A percentile compares a stretch with the other conserved stretches of the same genome.
phyloP scores from a whole-genome alignment of 495 filamentous ascomycete genomes.

The Penicillium macrosclerotiorum region DNA sequence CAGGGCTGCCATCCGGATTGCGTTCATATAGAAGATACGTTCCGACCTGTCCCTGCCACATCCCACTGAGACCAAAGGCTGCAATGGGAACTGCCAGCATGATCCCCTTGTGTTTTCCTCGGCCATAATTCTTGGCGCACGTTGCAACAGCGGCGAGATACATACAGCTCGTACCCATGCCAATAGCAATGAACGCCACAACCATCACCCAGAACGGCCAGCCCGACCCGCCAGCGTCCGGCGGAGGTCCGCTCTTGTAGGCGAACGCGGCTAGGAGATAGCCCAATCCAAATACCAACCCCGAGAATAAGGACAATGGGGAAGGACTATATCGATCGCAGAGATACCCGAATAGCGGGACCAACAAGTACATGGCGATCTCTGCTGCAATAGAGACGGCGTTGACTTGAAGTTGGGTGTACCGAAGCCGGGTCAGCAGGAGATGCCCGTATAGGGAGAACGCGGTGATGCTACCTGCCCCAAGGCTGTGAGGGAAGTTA shows the following conservation, averaged over 20 bases:
- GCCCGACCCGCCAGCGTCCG: slow-evolving; percentile 53
- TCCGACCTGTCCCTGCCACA: slow-evolving; percentile 92
- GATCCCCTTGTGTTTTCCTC: slow-evolving; percentile 81
- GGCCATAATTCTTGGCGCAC: slow-evolving; percentile 95
- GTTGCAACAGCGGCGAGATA: slow-evolving; percentile 86
- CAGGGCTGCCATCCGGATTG: slow-evolving; percentile 56
- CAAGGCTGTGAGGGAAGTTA: slow-evolving; percentile 48
- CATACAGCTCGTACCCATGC: slow-evolving; percentile 79
- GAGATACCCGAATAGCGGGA: slow-evolving; percentile 83
- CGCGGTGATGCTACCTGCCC: slow-evolving; percentile 79
- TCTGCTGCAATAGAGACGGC: slow-evolving; percentile 79
- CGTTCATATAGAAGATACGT: slow-evolving; percentile 71
- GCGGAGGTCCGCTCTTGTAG: slow-evolving; percentile 62
- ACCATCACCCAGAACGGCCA: slow-evolving; percentile 84
- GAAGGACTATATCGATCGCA: slow-evolving; percentile 85
- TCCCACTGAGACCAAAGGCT: slow-evolving; percentile 84
- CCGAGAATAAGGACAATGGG: slow-evolving; percentile 68
- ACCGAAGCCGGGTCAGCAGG: slow-evolving; percentile 78
- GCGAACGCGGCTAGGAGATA: slow-evolving; percentile 81
- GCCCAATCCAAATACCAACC: slow-evolving; percentile 69
- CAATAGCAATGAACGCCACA: slow-evolving; percentile 74
- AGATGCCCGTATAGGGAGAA: slow-evolving; percentile 91
- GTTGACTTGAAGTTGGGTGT: slow-evolving; percentile 89
- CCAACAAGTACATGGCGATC: slow-evolving; percentile 83
- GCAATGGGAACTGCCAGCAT: slow-evolving; percentile 91